Base-by-base conservation (phyloP, 2,329 filamentous ascomycete species). In the Trichoderma oligosporum region DNA sequence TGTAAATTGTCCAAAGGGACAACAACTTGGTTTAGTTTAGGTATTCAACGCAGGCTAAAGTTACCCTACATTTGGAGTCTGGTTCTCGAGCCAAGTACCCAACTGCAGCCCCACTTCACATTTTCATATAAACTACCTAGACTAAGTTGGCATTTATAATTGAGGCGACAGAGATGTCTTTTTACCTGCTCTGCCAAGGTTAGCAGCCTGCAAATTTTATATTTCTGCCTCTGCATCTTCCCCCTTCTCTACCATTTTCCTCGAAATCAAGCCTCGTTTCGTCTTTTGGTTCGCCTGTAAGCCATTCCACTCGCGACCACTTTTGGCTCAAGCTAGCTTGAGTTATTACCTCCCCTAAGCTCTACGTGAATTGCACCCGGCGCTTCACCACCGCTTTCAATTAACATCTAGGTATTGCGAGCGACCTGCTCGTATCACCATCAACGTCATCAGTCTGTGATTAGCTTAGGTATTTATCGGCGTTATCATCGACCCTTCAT, bases 21-120 rank as follows among this genome's bases (percentile, higher is more conserved):
- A n/a, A n/a, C n/a, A n/a, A n/a, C n/a, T n/a, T n/a, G n/a, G n/a
- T n/a, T n/a, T n/a, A n/a, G n/a, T n/a, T n/a, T n/a, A n/a, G n/a
- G n/a, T n/a, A n/a, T n/a, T n/a, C n/a, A n/a, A n/a, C n/a, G n/a
- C n/a, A n/a, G n/a, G n/a, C n/a, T n/a, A n/a, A n/a, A n/a, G n/a
- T n/a, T n/a, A n/a, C n/a, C n/a, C 33, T 35, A 14, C 33, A n/a
- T 9, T 18, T 49, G 33, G 38, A 38, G 20, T 25, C 38, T 14
- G 33, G 8, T 12, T 38, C 46, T 49, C 46, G n/a, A 12, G n/a
- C 46, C 35, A 8, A n/a, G 14, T 16, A 53, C 25, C 47, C 48
- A 52, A 52, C 36, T 14, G 36, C 48, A 7, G 38, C 49, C 38
- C 49, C 49, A 44, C 49, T 44, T 39, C 39, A 44, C 38, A 44